Conservation (phyloP, 371 early-diverging fungal species). For the Basidiobolus meristosporus region DNA sequence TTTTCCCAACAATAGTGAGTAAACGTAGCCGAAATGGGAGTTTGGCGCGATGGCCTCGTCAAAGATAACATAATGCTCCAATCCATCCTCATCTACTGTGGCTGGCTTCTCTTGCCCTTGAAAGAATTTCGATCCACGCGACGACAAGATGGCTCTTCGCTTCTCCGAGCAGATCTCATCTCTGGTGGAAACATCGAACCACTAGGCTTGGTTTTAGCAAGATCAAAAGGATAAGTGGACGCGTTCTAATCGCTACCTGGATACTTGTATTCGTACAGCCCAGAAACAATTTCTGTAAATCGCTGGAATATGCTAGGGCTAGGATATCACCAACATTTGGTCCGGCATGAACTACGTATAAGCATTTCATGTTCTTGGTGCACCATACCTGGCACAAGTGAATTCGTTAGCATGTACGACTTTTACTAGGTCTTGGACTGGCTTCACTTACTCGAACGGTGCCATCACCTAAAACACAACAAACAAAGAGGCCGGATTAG, state of each 20-base stretch:
- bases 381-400: conserved; percentile 33
- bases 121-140: too few species aligned
- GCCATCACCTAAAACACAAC: conserved; percentile 27
- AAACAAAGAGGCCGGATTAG: too few species aligned
- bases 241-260: conserved; percentile 20
- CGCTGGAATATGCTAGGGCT: conserved; percentile 35
- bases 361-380: conserved; percentile 28
- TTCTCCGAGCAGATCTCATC: too few species aligned
- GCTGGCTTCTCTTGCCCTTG: too few species aligned
- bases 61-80: too few species aligned
- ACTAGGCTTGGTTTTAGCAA: too few species aligned
- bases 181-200: too few species aligned
- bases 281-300: conserved; percentile 30
- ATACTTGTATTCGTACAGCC: conserved; percentile 72
- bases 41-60: conserved; percentile 14
- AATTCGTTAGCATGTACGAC: not conserved
- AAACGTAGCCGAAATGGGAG: conserved; percentile 62
- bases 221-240: conserved; percentile 1
- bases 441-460: conserved; percentile 25
- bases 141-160: too few species aligned
- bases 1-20: conserved; percentile 30
- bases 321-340: conserved; percentile 60
- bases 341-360: conserved; percentile 44
- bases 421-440: not conserved
- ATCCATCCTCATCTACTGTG: too few species aligned